These are phyloP conservation scores for Triticum aestivum DNA, from an alignment of 176 grass and related monocot genomes.

Conservation along the genomic window IWGSC_CS_RefSeq_v2.1 NC_057800.1:156010165-156010664, in stretches of 20 bases:
- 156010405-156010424: background rate
- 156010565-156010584: constrained; percentile 94
- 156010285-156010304: background rate
- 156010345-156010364: background rate
- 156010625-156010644: constrained; percentile 99
- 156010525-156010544: constrained; percentile 65
- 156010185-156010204: background rate
- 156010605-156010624: constrained; percentile 96
- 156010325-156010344: background rate
- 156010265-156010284: background rate
- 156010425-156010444: background rate
- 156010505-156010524: constrained; percentile 93
- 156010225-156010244: background rate
- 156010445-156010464: background rate
- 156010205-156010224: too few species aligned
- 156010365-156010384: background rate
- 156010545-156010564: constrained; percentile 90
- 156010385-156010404: background rate
- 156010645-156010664: constrained; percentile 96
- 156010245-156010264: background rate
- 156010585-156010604: constrained; percentile 89
- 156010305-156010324: background rate
- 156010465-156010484: background rate
- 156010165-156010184: background rate
- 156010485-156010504: background rate